Evolutionary conservation across 768 basidiomycete species (phyloP), one percentile per base, ranked within the genome.

Genomic region (Postia placenta): DNA sequence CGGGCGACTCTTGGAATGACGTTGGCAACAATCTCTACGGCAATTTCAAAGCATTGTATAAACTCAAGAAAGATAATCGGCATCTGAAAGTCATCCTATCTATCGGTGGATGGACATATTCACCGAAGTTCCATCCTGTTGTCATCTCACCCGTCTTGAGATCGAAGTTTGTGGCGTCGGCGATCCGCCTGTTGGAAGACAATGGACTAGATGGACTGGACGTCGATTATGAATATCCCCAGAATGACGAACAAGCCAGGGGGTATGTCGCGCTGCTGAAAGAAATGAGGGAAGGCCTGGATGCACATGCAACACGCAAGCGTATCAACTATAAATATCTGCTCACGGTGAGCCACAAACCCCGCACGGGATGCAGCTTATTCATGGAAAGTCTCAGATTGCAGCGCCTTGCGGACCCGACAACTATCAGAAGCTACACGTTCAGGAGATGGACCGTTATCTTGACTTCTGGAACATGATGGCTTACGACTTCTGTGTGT

Each of bases 401-500:
- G 91, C 92, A 33, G 90, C 95, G 1, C 94, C 96, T 1, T 95
- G 92, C 65, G 96, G 96, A 25, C 79, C 85, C 2, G 76, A 86
- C 54, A 83, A 96, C 57, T 93, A 92, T 68, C 71, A 82, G 64
- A 88, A 85, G 56, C 72, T 98, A 5, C 75, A 81, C 51, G 73
- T 92, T 40, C 69, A 66, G 20, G 89, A 89, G 52, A 98, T 99
- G 94, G 85, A 93, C 63, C 74, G 74, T 51, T 83, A 77, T 50
- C 81, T 99, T 20, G 88, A 92, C 60, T 93, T 97, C 64, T 98
- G 93, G 94, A 98, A 99, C 63, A 68, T 99, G 65, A 99, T 99
- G 96, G 83, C 86, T 1, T 91, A 92, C 56, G 89, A 91, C 63
- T 91, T 85, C 58, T 78, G 86, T 85, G 55, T 48, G 76, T n/a